A percentile compares a stretch with the other conserved stretches of the same genome.
phyloP scores from a whole-genome alignment of 495 filamentous ascomycete genomes.

The Annulohypoxylon bovei region DNA sequence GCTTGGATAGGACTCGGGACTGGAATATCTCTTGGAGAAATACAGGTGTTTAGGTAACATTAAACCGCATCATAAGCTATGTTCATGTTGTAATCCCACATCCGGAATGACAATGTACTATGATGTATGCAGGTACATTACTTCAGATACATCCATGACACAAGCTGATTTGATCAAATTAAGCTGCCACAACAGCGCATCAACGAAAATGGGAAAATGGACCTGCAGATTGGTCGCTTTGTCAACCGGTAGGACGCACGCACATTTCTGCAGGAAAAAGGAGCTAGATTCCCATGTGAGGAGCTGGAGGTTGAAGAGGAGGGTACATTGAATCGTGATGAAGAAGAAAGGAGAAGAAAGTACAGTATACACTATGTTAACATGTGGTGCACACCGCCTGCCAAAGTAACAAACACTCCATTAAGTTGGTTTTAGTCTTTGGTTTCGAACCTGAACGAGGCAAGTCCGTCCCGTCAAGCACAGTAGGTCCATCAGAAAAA shows the following conservation, averaged over 20 bases:
- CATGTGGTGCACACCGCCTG: slow-evolving; percentile 9
- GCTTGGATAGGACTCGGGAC: background rate
- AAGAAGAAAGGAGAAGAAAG: slow-evolving; percentile 1
- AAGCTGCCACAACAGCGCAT: slow-evolving; percentile 33
- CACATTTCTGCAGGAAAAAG: slow-evolving; percentile 40
- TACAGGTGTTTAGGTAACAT: slow-evolving; percentile 12
- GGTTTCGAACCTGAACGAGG: slow-evolving; percentile 30
- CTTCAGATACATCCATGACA: slow-evolving; percentile 19
- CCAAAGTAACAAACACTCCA: slow-evolving; percentile 16
- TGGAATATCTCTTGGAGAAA: background rate
- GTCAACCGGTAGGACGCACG: slow-evolving; percentile 18
- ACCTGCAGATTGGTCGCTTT: slow-evolving; percentile 28
- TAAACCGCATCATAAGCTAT: slow-evolving; percentile 6
- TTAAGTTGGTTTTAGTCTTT: slow-evolving; percentile 19
- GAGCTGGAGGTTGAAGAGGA: background rate
- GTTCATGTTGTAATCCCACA: slow-evolving; percentile 3
- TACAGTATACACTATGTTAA: slow-evolving; percentile 1
- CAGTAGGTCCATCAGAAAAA: background rate
- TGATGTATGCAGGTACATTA: slow-evolving; percentile 37
- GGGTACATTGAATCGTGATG: background rate
- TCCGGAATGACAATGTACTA: background rate
- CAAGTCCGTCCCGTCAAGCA: slow-evolving; percentile 21
- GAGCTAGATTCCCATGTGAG: slow-evolving; percentile 14
- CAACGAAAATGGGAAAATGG: slow-evolving; percentile 31
- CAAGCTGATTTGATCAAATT: slow-evolving; percentile 27